These are phyloP conservation scores for Penicillium sp. DNA, from an alignment of 2,329 filamentous ascomycete genomes.

Conservation along the genomic window DNA sequence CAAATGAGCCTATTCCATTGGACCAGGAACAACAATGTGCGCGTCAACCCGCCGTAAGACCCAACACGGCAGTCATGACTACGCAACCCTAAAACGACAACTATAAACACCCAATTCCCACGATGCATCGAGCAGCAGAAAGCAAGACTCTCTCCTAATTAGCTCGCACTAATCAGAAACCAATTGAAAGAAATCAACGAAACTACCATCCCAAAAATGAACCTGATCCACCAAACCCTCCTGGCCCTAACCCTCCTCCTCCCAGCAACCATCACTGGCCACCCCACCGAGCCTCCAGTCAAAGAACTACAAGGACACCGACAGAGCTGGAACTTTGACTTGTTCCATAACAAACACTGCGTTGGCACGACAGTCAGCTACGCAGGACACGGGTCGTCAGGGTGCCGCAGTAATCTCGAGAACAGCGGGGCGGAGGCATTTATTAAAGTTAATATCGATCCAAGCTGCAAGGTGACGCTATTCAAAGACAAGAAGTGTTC, in stretches of 20 bases:
- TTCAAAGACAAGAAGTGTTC: constrained; percentile 13
- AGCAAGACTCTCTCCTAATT: too few relatives aligned
- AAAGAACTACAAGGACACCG: background rate
- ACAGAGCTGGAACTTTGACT: constrained; percentile 9
- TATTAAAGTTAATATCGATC: constrained; percentile 4
- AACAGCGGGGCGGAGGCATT: constrained; percentile 1
- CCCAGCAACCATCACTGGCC: background rate
- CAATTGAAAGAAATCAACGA: background rate
- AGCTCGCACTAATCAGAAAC: too few relatives aligned
- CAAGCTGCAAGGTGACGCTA: constrained; percentile 9
- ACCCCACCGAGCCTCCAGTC: background rate
- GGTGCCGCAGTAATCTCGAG: constrained; percentile 7
- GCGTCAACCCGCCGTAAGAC: constrained; percentile 1
- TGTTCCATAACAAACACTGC: constrained; percentile 12
- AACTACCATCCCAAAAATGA: constrained; percentile 1
- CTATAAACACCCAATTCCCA: background rate
- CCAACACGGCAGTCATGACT: constrained; percentile 1
- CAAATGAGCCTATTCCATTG: background rate
- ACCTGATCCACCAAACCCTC: background rate
- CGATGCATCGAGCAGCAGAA: background rate
- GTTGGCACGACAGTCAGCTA: background rate
- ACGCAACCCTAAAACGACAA: background rate
- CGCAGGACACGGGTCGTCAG: constrained; percentile 6
- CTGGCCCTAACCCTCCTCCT: background rate
- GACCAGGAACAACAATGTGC: background rate